Conservation (phyloP, 2,329 filamentous ascomycete genomes). For the Dothistroma pini region DNA sequence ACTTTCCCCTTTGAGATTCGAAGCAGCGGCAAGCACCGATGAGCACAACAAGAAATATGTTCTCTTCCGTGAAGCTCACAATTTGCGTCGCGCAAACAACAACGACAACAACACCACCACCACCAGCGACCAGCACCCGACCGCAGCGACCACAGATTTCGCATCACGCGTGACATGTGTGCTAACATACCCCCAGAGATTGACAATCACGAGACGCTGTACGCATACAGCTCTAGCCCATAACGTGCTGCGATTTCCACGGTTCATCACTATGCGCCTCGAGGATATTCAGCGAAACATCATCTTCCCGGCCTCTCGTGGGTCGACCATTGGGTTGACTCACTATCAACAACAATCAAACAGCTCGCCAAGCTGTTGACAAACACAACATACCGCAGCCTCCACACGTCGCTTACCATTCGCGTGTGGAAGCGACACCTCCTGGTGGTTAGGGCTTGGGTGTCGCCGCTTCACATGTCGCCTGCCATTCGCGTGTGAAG, state of each 20-base stretch:
- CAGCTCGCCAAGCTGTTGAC: neutral
- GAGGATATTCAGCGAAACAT: too few species aligned
- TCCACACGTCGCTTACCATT: neutral
- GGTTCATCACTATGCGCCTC: neutral
- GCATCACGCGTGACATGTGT: neutral
- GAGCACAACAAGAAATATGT: neutral
- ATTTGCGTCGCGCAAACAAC: neutral
- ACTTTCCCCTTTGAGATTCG: neutral
- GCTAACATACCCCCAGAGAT: neutral
- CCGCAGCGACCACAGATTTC: constrained; percentile 2
- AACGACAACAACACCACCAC: neutral
- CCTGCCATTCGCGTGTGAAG: neutral
- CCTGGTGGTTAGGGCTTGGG: neutral
- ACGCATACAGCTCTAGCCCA: neutral
- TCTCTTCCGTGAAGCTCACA: neutral
- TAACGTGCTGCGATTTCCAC: neutral
- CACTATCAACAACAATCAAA: neutral
- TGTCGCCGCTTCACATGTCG: neutral
- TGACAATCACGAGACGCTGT: neutral
- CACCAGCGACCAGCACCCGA: neutral
- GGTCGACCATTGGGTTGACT: too few species aligned
- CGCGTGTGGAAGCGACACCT: neutral
- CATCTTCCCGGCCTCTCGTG: too few species aligned
- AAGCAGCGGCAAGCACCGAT: neutral
- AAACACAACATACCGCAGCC: neutral